These are phyloP conservation scores for Fermentozyma sake DNA, from an alignment of 1,139 yeast genomes.

Conservation along the genomic window DNA sequence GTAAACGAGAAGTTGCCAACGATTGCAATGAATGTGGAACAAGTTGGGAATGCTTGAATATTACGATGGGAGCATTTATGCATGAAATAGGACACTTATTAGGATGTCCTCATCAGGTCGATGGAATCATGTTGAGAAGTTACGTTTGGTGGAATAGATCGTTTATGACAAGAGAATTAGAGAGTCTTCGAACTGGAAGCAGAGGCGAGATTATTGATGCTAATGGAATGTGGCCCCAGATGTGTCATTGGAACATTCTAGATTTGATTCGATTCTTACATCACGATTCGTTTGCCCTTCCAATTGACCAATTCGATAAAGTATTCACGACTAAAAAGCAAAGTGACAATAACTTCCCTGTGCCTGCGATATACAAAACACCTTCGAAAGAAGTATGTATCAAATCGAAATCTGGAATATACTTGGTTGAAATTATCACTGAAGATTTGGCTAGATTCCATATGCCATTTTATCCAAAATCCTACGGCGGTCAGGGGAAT, in stretches of 20 bases:
- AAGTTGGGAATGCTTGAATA: constrained; percentile 83
- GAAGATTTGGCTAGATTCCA: constrained; percentile 64
- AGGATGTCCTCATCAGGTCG: constrained; percentile 89
- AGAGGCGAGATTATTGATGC: constrained; percentile 40
- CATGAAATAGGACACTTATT: constrained; percentile 91
- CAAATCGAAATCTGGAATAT: constrained; percentile 62
- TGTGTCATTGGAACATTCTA: constrained; percentile 80
- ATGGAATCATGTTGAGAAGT: constrained; percentile 88
- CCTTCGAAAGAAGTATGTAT: constrained; percentile 43
- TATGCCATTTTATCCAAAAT: constrained; percentile 53
- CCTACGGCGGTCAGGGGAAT: constrained; percentile 58
- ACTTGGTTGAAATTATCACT: constrained; percentile 59
- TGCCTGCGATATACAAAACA: constrained; percentile 24
- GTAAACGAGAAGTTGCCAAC: constrained; percentile 74
- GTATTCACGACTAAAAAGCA: constrained; percentile 19
- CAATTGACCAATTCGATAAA: constrained; percentile 51
- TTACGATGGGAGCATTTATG: constrained; percentile 90
- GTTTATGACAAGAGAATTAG: constrained; percentile 68
- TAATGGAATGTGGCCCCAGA: constrained; percentile 49
- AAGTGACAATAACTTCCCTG: constrained; percentile 18
- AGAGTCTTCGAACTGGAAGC: constrained; percentile 48
- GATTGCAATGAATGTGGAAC: constrained; percentile 83
- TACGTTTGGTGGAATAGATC: constrained; percentile 78
- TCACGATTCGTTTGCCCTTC: constrained; percentile 76
- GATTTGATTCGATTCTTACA: constrained; percentile 73